These are phyloP conservation scores for Osmanthus fragrans DNA, from an alignment of 257 asterid species.

Conservation along the genomic window DNA sequence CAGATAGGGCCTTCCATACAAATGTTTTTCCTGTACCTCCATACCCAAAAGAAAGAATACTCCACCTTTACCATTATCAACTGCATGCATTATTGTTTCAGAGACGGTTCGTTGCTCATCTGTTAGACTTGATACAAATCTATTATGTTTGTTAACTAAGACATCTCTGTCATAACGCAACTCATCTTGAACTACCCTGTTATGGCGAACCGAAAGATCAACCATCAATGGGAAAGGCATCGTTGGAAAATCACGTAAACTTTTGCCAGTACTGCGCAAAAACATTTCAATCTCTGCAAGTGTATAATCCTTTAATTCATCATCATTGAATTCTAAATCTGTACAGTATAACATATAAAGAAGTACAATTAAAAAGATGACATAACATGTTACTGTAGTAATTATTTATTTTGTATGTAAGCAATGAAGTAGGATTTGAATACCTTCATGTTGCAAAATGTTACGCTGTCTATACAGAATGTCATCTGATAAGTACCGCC, in stretches of 20 bases:
- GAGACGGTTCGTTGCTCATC: not conserved
- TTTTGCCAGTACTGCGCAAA: not conserved
- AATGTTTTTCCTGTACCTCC: not conserved
- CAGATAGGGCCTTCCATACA: not conserved
- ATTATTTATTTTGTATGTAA: no score
- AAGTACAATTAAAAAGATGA: no score
- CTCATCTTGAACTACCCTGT: not conserved
- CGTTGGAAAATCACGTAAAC: not conserved
- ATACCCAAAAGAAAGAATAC: slow-evolving; percentile 5
- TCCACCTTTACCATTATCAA: not conserved
- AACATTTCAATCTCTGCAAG: not conserved
- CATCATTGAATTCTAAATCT: not conserved
- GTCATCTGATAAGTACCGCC: not conserved
- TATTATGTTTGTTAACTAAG: not conserved
- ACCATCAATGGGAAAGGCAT: not conserved
- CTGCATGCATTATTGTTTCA: not conserved
- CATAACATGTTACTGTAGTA: no score
- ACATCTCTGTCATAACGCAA: not conserved
- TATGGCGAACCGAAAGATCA: not conserved
- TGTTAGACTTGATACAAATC: not conserved
- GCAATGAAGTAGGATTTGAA: no score
- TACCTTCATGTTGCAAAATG: no score
- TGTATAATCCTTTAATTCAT: not conserved
- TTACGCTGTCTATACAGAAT: not conserved
- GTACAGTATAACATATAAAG: no score